These are phyloP conservation scores for Apiospora sp. DNA, from an alignment of 2,329 filamentous ascomycete species.

Conservation along the genomic window DNA sequence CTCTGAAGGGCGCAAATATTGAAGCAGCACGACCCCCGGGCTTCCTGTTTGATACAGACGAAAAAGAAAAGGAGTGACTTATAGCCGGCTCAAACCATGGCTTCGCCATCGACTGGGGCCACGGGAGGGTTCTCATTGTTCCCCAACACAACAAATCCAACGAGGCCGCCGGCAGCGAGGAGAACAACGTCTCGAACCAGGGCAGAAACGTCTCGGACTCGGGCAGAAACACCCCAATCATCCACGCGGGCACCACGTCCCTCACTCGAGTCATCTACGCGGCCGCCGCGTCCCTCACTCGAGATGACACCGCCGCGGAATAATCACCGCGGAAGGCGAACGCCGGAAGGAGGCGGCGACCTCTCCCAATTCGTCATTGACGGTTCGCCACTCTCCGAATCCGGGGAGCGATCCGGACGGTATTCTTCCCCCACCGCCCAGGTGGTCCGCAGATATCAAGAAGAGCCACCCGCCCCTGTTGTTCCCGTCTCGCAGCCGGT, in stretches of 20 bases:
- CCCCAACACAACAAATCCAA: constrained; percentile 56
- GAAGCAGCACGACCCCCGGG: not conserved
- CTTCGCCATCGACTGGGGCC: constrained; percentile 21
- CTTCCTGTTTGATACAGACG: constrained; percentile 19
- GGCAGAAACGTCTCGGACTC: constrained; percentile 42
- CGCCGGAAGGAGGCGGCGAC: constrained; percentile 36
- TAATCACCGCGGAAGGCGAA: constrained; percentile 33
- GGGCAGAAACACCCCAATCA: constrained; percentile 39
- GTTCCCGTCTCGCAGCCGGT: constrained; percentile 48
- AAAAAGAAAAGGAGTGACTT: not conserved
- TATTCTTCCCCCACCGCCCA: not conserved
- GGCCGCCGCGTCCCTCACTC: constrained; percentile 37
- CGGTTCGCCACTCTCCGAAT: constrained; percentile 35
- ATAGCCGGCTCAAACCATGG: not conserved
- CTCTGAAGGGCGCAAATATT: not conserved
- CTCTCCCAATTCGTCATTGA: constrained; percentile 42
- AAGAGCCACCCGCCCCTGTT: constrained; percentile 30
- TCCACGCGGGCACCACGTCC: constrained; percentile 35
- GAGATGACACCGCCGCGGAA: constrained; percentile 41
- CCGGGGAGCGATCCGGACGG: constrained; percentile 26
- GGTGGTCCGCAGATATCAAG: not conserved
- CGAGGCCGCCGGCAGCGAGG: constrained; percentile 52
- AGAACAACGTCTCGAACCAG: constrained; percentile 50
- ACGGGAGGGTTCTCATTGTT: constrained; percentile 64
- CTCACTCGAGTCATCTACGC: constrained; percentile 35